phyloP scores from a whole-genome alignment of 1,284 basidiomycete genomes.

The Caloboletus inedulis region DNA sequence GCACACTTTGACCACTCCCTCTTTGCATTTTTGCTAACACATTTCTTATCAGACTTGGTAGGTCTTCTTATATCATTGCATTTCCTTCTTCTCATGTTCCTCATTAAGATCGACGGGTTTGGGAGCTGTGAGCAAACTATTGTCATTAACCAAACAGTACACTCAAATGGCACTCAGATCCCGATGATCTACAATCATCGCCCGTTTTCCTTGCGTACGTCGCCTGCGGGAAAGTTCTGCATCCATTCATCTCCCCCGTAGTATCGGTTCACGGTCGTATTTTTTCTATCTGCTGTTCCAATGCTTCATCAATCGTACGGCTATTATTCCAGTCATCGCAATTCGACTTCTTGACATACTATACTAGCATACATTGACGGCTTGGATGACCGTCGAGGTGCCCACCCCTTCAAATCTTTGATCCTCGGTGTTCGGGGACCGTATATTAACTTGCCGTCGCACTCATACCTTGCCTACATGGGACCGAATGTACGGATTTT shows the following conservation, averaged over 20 bases:
- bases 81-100: neutral
- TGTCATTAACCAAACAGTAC: neutral
- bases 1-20: constrained; percentile 16
- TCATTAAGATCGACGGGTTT: constrained; percentile 81
- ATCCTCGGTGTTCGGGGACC: constrained; percentile 76
- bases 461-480: constrained; percentile 74
- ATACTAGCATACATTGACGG: constrained; percentile 70
- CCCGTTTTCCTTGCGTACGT: constrained; percentile 74
- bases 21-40: constrained; percentile 6
- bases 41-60: constrained; percentile 45
- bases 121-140: constrained; percentile 66
- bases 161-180: constrained; percentile 49
- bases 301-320: constrained; percentile 77
- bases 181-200: constrained; percentile 74
- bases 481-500: constrained; percentile 73
- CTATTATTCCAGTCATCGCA: neutral
- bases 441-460: constrained; percentile 76
- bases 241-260: constrained; percentile 27
- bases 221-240: neutral
- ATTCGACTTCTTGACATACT: constrained; percentile 14
- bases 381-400: constrained; percentile 49
- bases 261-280: constrained; percentile 79
- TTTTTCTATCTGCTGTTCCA: constrained; percentile 94
- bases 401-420: constrained; percentile 67
- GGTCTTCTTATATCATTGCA: constrained; percentile 12